Evolutionary conservation across 495 filamentous ascomycete species (phyloP), one percentile per base, ranked within the genome.

Genomic region (Schizothecium vesticola): DNA sequence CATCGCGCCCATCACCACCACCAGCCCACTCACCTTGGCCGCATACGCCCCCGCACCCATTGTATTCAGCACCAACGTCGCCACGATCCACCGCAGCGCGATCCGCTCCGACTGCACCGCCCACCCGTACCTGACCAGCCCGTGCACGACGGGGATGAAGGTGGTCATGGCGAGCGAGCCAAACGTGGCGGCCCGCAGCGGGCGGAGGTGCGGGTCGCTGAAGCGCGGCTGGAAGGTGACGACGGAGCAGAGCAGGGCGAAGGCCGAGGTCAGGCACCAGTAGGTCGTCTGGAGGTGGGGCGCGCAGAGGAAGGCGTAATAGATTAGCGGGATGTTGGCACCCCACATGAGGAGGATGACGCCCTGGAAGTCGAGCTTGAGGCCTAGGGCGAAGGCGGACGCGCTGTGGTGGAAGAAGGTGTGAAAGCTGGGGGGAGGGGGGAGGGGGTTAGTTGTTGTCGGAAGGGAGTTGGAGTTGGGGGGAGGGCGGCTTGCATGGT

Each of bases 321-420:
- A 85, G 10, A 85, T 78, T 9, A 81, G 79, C 11, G 85, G 83
- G 16, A 86, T 73, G 64, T 80, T 82, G 21, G 84, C 80, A 19
- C 80, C 77, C 81, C 82, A 86, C 80, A 86, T 87, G 11, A 87
- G 73, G 10, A 84, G 64, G 16, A 87, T 74, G 60, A 88, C 82
- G 21, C 86, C 84, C 59, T 81, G 74, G 69, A 84, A 82, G 69
- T 87, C 85, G 12, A 86, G 71, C 62, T 82, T 80, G 61, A 82
- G 75, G 9, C 80, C 81, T 2, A 82, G 66, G 19, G 59, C 69
- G 26, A 78, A 77, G 19, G 81, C 69, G 2, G 70, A 56, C 22
- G 75, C 70, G 67, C 77, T 82, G 70, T 87, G 85, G 61, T 83
- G 84, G 64, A 78, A 78, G 57, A 86, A 75, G 0, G 81, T 81